Conservation (phyloP, 2,329 filamentous ascomycete species). For the Sclerotiophoma versabilis region DNA sequence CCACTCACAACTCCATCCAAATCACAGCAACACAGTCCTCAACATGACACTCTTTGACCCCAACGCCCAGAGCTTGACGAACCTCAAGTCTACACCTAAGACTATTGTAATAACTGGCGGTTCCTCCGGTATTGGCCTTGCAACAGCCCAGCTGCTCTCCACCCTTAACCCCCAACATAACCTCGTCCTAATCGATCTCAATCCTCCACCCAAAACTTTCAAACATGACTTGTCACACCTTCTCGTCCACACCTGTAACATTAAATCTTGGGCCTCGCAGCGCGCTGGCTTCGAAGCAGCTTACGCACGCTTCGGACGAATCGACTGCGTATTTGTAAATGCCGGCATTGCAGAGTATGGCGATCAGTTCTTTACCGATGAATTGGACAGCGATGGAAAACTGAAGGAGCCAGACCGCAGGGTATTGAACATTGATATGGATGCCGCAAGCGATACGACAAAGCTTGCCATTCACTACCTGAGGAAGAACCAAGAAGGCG, state of each 20-base stretch:
- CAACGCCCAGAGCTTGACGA: conserved; percentile 22
- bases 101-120: conserved; percentile 52
- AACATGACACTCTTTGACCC: conserved; percentile 39
- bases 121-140: conserved; percentile 52
- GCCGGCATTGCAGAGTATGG: conserved; percentile 58
- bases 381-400: conserved; percentile 50
- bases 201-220: conserved; percentile 44
- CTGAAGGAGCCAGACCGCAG: conserved; percentile 56
- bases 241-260: conserved; percentile 53
- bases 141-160: conserved; percentile 51
- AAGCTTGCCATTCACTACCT: conserved; percentile 59
- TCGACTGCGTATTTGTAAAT: conserved; percentile 59
- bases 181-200: conserved; percentile 52
- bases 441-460: conserved; percentile 56
- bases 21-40: neutral
- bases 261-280: conserved; percentile 56
- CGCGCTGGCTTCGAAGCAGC: conserved; percentile 54
- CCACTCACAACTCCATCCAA: neutral
- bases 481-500: conserved; percentile 50
- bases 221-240: conserved; percentile 34
- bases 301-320: conserved; percentile 51
- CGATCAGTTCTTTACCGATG: conserved; percentile 59
- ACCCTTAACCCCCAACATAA: conserved; percentile 50
- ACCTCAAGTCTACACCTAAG: conserved; percentile 36
- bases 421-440: conserved; percentile 56